Percentiles rank a stretch among this genome's conserved stretches.
These are phyloP conservation scores for Aspergillus aculeatus DNA, from an alignment of 2,329 filamentous ascomycete species.

Conservation along the genomic window DNA sequence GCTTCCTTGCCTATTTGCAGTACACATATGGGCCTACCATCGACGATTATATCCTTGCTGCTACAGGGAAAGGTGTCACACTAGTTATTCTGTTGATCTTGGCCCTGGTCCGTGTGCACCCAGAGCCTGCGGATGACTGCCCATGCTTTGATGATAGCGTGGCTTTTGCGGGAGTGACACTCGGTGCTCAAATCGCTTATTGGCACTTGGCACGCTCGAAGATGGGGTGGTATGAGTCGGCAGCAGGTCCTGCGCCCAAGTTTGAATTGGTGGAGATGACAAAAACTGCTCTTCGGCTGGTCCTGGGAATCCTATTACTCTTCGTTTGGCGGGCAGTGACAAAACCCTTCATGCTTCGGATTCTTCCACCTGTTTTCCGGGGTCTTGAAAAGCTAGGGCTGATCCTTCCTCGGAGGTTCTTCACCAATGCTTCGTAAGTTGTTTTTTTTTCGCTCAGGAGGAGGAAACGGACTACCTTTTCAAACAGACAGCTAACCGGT, in stretches of 20 bases:
- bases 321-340: slow-evolving; percentile 87
- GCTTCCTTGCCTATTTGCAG: slow-evolving; percentile 58
- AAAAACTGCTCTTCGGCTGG: slow-evolving; percentile 64
- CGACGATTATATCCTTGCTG: slow-evolving; percentile 68
- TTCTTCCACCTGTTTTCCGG: slow-evolving; percentile 83
- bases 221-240: slow-evolving; percentile 53
- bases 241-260: slow-evolving; percentile 60
- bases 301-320: slow-evolving; percentile 77
- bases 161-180: slow-evolving; percentile 84
- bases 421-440: slow-evolving; percentile 73
- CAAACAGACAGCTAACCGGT: background rate
- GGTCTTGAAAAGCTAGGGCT: slow-evolving; percentile 76
- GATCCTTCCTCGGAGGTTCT: slow-evolving; percentile 83
- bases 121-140: slow-evolving; percentile 93
- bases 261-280: slow-evolving; percentile 65
- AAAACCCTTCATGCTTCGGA: slow-evolving; percentile 76
- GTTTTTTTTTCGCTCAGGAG: slow-evolving; percentile 2
- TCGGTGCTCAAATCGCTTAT: slow-evolving; percentile 76
- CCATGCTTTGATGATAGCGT: slow-evolving; percentile 97
- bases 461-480: too few relatives aligned
- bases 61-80: slow-evolving; percentile 63
- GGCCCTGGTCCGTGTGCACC: slow-evolving; percentile 80
- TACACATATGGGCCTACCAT: slow-evolving; percentile 58
- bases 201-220: slow-evolving; percentile 73
- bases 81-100: slow-evolving; percentile 66